Conservation (phyloP, 129 eudicot species). For the Silybum marianum region DNA sequence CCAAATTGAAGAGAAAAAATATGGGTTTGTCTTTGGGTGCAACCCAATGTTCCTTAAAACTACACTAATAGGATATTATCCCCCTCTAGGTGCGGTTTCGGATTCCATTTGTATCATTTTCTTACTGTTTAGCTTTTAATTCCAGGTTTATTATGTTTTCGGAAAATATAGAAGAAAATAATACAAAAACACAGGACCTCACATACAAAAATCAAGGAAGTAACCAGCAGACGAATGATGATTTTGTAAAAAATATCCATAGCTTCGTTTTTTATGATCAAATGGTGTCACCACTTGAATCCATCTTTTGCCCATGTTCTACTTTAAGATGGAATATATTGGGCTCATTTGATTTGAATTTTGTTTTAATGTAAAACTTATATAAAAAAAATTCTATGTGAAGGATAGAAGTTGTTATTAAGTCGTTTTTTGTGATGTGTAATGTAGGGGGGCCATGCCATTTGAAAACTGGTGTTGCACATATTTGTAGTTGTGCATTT, state of each 20-base stretch:
- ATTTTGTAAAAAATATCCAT: neutral
- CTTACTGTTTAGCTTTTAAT: neutral
- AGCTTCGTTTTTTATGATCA: neutral
- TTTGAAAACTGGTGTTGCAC: neutral
- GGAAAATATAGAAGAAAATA: neutral
- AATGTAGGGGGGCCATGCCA: neutral
- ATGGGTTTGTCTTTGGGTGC: neutral
- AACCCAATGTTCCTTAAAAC: neutral
- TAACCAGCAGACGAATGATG: neutral
- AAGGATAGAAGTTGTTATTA: slow-evolving; percentile 1
- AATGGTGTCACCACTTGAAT: neutral
- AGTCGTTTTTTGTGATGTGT: neutral
- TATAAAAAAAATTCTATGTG: neutral
- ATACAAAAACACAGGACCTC: neutral
- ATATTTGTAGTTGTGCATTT: slow-evolving; percentile 9
- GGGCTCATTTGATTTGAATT: neutral
- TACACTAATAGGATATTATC: neutral
- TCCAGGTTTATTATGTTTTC: neutral
- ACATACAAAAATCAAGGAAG: neutral
- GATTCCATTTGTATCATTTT: neutral
- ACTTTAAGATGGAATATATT: neutral
- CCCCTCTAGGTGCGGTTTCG: neutral
- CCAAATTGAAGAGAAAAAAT: too few relatives aligned
- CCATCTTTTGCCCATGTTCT: neutral
- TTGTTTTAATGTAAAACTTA: neutral